Evolutionary conservation across 495 filamentous ascomycete species (phyloP).

Genomic region (Immersiella caudata): DNA sequence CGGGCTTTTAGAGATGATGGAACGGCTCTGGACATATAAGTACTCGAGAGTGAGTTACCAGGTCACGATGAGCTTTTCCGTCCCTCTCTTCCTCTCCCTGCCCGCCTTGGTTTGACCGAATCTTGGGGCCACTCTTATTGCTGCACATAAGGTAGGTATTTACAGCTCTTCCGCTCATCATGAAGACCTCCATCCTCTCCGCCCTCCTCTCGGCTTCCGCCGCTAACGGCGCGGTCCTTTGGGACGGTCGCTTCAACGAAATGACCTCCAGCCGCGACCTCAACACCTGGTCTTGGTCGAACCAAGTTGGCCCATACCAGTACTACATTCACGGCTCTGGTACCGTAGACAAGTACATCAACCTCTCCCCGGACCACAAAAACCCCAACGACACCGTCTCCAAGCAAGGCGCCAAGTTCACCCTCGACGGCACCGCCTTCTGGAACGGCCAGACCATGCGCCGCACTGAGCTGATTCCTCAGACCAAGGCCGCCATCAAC

Average conservation of each 20-base stretch:
- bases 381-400: conserved; percentile 65
- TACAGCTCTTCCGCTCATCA: conserved; percentile 15
- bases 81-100: background rate
- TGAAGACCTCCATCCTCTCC: conserved; percentile 31
- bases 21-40: background rate
- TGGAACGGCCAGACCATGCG: conserved; percentile 59
- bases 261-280: conserved; percentile 53
- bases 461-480: conserved; percentile 64
- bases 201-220: conserved; percentile 17
- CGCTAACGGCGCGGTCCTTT: conserved; percentile 50
- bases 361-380: conserved; percentile 55
- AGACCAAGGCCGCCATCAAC: conserved; percentile 64
- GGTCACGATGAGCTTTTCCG: background rate
- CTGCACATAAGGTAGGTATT: too few relatives aligned
- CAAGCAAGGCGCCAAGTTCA: conserved; percentile 65
- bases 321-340: conserved; percentile 71
- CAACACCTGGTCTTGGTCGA: conserved; percentile 64
- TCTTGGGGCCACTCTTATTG: background rate
- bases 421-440: conserved; percentile 62
- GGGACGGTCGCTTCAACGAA: conserved; percentile 66
- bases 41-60: background rate
- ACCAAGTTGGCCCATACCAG: conserved; percentile 68
- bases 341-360: conserved; percentile 58
- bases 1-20: background rate
- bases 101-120: background rate